Conservation (phyloP, 306 rosid genomes). For the Elaeagnus macrophylla region DNA sequence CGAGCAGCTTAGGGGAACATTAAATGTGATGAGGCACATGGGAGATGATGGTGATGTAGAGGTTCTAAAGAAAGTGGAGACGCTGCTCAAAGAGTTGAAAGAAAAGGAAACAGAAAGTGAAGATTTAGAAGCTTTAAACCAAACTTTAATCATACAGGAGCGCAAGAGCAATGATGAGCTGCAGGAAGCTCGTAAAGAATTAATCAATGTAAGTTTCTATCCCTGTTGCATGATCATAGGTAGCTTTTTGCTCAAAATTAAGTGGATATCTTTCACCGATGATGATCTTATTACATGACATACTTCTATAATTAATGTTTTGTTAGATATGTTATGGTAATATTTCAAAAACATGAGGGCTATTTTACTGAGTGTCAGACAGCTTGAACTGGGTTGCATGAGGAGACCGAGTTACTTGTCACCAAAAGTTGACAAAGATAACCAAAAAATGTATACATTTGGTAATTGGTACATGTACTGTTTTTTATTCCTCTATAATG, state of each 20-base stretch:
- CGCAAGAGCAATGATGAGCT: slow-evolving; percentile 89
- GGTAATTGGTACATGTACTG: too few species aligned
- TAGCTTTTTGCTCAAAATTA: slow-evolving; percentile 2
- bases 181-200: slow-evolving; percentile 88
- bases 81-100: slow-evolving; percentile 49
- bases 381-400: too few species aligned
- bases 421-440: too few species aligned
- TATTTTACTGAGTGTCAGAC: too few species aligned
- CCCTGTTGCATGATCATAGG: background rate
- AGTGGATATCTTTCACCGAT: background rate
- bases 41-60: slow-evolving; percentile 76
- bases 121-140: slow-evolving; percentile 58
- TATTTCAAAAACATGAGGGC: too few species aligned
- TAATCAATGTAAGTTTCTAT: slow-evolving; percentile 53
- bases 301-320: too few species aligned
- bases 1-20: slow-evolving; percentile 64
- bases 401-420: too few species aligned
- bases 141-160: slow-evolving; percentile 65
- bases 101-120: slow-evolving; percentile 73
- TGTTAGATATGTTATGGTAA: too few species aligned
- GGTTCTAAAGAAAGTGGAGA: slow-evolving; percentile 62
- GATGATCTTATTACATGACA: too few species aligned
- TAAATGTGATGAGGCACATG: slow-evolving; percentile 75
- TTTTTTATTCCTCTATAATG: too few species aligned
- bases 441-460: too few species aligned